phyloP scores from a whole-genome alignment of 106 monocot species.

The Dactylorhiza incarnata region DNA sequence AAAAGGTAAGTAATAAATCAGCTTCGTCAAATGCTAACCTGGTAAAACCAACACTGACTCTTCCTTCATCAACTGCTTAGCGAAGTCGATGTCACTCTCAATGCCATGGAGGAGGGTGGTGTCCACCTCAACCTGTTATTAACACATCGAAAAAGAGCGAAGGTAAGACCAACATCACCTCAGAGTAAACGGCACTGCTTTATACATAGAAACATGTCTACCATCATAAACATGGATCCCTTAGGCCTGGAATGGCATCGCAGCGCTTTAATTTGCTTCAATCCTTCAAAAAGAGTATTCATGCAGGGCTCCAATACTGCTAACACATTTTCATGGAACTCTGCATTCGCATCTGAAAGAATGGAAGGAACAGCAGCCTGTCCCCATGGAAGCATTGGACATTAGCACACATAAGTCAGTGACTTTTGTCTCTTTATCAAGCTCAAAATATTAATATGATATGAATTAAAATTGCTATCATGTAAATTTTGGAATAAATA shows the following conservation, averaged over 20 bases:
- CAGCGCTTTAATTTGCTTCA: slow-evolving; percentile 50
- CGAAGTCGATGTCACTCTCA: slow-evolving; percentile 71
- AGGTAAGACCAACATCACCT: not conserved
- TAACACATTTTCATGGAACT: slow-evolving; percentile 65
- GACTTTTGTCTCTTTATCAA: too few relatives aligned
- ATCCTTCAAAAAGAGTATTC: slow-evolving; percentile 30
- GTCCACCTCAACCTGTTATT: slow-evolving; percentile 56
- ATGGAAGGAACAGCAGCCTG: slow-evolving; percentile 80
- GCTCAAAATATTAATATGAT: too few relatives aligned
- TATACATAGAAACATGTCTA: slow-evolving; percentile 8
- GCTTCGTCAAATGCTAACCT: slow-evolving; percentile 28
- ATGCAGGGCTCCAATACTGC: slow-evolving; percentile 42
- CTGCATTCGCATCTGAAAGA: slow-evolving; percentile 37
- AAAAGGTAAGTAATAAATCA: not conserved
- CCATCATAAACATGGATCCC: slow-evolving; percentile 98
- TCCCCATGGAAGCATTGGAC: not conserved
- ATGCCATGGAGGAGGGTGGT: slow-evolving; percentile 35
- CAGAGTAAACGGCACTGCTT: not conserved
- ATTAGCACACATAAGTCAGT: not conserved
- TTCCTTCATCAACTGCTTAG: slow-evolving; percentile 66
- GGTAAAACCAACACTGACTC: slow-evolving; percentile 80
- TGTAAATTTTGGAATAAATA: too few relatives aligned
- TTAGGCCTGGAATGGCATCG: slow-evolving; percentile 61
- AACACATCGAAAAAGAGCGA: not conserved
- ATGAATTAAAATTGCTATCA: too few relatives aligned